Evolutionary conservation across 2,329 filamentous ascomycete species (phyloP), one percentile per base, ranked within the genome.

Genomic region (Capronia coronata): DNA sequence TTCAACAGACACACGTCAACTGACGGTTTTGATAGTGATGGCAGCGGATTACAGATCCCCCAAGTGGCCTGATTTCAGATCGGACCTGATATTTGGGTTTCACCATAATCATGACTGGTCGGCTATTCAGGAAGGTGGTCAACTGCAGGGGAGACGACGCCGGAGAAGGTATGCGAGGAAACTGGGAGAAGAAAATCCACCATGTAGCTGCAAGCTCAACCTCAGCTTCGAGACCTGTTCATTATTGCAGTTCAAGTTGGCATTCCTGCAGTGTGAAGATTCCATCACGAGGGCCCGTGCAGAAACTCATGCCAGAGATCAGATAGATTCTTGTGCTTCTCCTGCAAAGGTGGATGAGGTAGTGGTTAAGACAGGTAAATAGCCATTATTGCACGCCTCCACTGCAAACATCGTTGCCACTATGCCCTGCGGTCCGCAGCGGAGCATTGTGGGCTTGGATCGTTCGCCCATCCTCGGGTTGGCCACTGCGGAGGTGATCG

Each of bases 1-100:
- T 21, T 37, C n/a, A 41, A 49, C 47, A 23, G 25, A 32, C 27
- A 18, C 42, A 46, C 34, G 32, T 35, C 45, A 32, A 40, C 8
- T 37, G 34, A 18, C 14, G 34, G 16, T 18, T 18, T 18, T 37
- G 34, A 37, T 6, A 16, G 14, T 19, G 34, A 37, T 37, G 34
- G 34, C 34, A 19, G 34, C 34, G 34, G 34, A 19, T 18, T 37
- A 37, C 14, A 19, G 18, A 37, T 18, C 14, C 34, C 4, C 34
- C 4, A 37, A 19, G 34, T 37, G 34, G 7, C 34, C 14, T 37
- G 34, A 19, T 19, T 37, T 37, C 5, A 8, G 14, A 19, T 18
- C 34, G 34, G 16, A 37, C 19, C 34, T 19, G 14, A 19, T 6
- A 19, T 9, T 37, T 8, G 18, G 3, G 7, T 11, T 9, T 11